Evolutionary conservation across 768 basidiomycete species (phyloP).

Genomic region (Inosperma sp.): DNA sequence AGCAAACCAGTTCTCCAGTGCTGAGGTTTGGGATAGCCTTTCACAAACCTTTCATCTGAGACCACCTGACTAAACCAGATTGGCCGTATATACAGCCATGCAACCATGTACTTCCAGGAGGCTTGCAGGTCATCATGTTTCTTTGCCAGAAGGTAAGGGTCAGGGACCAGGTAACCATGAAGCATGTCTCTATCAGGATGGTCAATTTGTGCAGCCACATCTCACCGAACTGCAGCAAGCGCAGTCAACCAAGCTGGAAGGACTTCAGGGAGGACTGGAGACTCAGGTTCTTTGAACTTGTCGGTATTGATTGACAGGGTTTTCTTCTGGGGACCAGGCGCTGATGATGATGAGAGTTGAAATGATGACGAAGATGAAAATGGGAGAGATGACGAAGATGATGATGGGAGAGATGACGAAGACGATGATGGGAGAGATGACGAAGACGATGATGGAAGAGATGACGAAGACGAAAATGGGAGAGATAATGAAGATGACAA

Average conservation of each 20-base stretch:
- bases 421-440: too few relatives aligned
- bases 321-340: too few relatives aligned
- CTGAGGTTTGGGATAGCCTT: slow-evolving; percentile 1
- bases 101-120: background rate
- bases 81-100: background rate
- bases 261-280: background rate
- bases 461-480: too few relatives aligned
- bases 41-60: background rate
- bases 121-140: background rate
- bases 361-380: too few relatives aligned
- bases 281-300: background rate
- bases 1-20: slow-evolving; percentile 6
- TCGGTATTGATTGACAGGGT: too few relatives aligned
- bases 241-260: background rate
- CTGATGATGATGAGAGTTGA: too few relatives aligned
- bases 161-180: background rate
- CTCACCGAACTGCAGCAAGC: background rate
- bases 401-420: too few relatives aligned
- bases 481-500: too few relatives aligned
- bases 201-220: background rate
- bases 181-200: background rate
- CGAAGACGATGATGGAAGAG: too few relatives aligned
- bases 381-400: too few relatives aligned
- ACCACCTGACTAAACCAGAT: background rate
- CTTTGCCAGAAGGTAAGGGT: background rate